Percentiles rank a stretch among this genome's conserved stretches.
These are phyloP conservation scores for Crithidia thermophila DNA, from an alignment of 208 protist genomes.

Conservation along the genomic window DNA sequence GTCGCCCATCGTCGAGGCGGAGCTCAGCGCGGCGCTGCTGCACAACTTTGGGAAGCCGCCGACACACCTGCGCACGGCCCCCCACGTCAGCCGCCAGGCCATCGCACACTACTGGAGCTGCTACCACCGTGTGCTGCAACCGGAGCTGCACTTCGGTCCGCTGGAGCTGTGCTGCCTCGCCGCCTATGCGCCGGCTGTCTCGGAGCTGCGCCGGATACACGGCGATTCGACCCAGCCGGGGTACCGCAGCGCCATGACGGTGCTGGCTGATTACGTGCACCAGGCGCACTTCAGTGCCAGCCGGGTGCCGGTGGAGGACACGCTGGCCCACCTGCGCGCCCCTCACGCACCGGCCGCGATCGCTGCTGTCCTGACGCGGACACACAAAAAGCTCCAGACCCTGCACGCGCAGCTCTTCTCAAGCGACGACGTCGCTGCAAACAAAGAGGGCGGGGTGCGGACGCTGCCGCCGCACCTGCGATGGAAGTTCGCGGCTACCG, in stretches of 20 bases:
- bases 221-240: slow-evolving; percentile 4
- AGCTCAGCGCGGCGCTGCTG: slow-evolving; percentile 52
- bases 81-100: slow-evolving; percentile 31
- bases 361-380: slow-evolving; percentile 24
- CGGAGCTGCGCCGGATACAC: slow-evolving; percentile 21
- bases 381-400: slow-evolving; percentile 23
- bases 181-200: slow-evolving; percentile 50
- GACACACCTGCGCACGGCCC: slow-evolving; percentile 40
- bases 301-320: slow-evolving; percentile 29
- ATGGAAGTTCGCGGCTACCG: slow-evolving; percentile 3
- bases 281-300: slow-evolving; percentile 22
- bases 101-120: slow-evolving; percentile 76
- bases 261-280: slow-evolving; percentile 29
- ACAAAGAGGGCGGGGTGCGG: not conserved
- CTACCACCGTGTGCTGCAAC: slow-evolving; percentile 52
- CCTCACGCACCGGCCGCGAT: slow-evolving; percentile 17
- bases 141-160: slow-evolving; percentile 59
- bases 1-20: slow-evolving; percentile 54
- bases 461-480: slow-evolving; percentile 5
- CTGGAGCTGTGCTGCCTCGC: slow-evolving; percentile 76
- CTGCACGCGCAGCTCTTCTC: slow-evolving; percentile 21
- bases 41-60: slow-evolving; percentile 36
- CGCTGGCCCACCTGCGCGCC: slow-evolving; percentile 17
- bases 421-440: too few relatives aligned
- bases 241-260: slow-evolving; percentile 10